Evolutionary conservation across 2,329 filamentous ascomycete species (phyloP).

Genomic region (Claviceps sorghi): DNA sequence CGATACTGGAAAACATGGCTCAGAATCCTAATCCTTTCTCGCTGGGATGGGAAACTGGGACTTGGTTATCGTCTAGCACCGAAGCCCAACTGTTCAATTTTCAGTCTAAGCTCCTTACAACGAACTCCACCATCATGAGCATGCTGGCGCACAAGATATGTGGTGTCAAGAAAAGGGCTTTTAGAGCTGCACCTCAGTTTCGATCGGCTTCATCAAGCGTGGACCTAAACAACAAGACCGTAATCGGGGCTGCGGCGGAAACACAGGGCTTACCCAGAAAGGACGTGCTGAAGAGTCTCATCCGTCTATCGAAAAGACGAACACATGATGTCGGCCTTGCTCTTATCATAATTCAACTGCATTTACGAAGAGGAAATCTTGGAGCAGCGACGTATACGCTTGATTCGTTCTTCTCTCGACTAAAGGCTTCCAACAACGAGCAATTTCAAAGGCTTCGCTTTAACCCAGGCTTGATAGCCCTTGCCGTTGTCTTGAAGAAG

Average conservation of each 20-base stretch:
- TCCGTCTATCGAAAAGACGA: conserved; percentile 55
- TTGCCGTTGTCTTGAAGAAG: conserved; percentile 66
- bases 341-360: conserved; percentile 68
- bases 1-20: conserved; percentile 25
- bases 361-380: conserved; percentile 56
- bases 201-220: conserved; percentile 16
- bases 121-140: conserved; percentile 50
- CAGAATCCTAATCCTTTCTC: conserved; percentile 63
- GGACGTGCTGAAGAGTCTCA: conserved; percentile 52
- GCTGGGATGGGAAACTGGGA: conserved; percentile 45
- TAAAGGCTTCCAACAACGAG: conserved; percentile 46
- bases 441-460: conserved; percentile 57
- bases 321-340: conserved; percentile 69
- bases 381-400: conserved; percentile 61
- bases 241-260: conserved; percentile 57
- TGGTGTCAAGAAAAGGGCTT: conserved; percentile 40
- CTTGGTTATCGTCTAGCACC: conserved; percentile 34
- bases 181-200: conserved; percentile 21
- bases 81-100: conserved; percentile 58
- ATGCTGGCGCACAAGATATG: conserved; percentile 53
- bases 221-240: conserved; percentile 28
- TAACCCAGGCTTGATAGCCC: conserved; percentile 70
- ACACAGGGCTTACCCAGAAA: conserved; percentile 49
- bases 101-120: conserved; percentile 40
- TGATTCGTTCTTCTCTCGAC: conserved; percentile 56